phyloP scores from a whole-genome alignment of 1,139 yeast genomes.

The Nadsonia commutata region DNA sequence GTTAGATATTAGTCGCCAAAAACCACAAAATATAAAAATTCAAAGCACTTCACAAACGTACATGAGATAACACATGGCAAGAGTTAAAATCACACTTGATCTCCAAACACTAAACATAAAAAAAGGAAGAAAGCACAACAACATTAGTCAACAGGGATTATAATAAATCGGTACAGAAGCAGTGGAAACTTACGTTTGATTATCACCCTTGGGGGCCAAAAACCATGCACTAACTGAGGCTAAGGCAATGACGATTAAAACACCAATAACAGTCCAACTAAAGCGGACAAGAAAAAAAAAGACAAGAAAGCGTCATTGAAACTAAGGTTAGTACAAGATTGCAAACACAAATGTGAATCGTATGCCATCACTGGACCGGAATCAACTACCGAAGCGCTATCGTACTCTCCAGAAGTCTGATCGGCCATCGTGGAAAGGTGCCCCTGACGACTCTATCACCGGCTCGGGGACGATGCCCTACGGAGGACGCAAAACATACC shows the following conservation, averaged over 20 bases:
- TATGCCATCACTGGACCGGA: too few relatives aligned
- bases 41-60: too few relatives aligned
- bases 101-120: constrained; percentile 64
- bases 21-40: constrained; percentile 3
- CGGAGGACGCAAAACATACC: too few relatives aligned
- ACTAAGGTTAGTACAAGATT: not conserved
- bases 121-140: not conserved
- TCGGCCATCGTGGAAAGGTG: too few relatives aligned
- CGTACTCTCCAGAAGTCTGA: too few relatives aligned
- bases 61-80: constrained; percentile 85
- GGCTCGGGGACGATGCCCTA: too few relatives aligned
- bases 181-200: constrained; percentile 24
- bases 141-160: too few relatives aligned
- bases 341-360: not conserved
- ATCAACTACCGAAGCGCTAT: too few relatives aligned
- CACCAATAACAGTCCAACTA: constrained; percentile 63
- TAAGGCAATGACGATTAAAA: constrained; percentile 44
- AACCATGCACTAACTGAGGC: constrained; percentile 50
- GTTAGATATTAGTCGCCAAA: too few relatives aligned
- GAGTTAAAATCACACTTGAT: constrained; percentile 65
- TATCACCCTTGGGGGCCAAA: constrained; percentile 45
- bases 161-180: too few relatives aligned
- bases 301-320: not conserved
- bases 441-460: too few relatives aligned
- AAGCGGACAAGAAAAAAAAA: not conserved